Base-by-base conservation (phyloP, 2,329 filamentous ascomycete genomes). In the Coleophoma cylindrospora region DNA sequence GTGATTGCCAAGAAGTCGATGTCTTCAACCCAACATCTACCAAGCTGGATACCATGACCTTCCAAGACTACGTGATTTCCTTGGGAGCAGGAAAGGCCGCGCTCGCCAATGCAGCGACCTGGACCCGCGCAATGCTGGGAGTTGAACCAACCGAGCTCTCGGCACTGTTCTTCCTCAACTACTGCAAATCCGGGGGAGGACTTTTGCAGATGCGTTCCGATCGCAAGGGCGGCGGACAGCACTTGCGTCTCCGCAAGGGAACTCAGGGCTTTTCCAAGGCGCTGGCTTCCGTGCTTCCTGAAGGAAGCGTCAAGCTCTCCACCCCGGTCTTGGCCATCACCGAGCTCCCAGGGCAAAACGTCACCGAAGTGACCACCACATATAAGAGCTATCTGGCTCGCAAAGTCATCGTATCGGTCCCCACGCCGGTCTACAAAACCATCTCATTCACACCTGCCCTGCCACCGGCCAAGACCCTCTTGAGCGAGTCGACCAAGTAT, bases 131-230 rank as follows among this genome's bases (percentile, higher is more conserved):
- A 3, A 74, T 77, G 70, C 62, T 79, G 1, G 77, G 77, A 1
- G 62, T 71, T 1, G 73, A 79, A 36, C 70, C 76, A 0, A 49
- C 48, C 2, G 75, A 81, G 14, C 55, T 79, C 2, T 74, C 70
- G 3, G 76, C 77, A 0, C 58, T 77, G 1, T 81, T 65, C 58
- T 79, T 82, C 56, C 65, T 83, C 17, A 68, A 77, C 57, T 80
- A 82, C 64, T 75, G 74, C 67, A 74, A 72, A 55, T 70, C 68
- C 4, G 74, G 74, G 2, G 72, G 71, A 3, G 78, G 80, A 0
- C 64, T 81, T 1, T 48, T 76, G 50, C 64, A 71, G 41, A 78
- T 81, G 71, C 66, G 74, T 0, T 77, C 75, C 1, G 78, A 81
- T 54, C 57, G 65, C n/a, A 72, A 75, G 49, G 57, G 70, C 33